Percentiles rank a stretch among this genome's conserved stretches.
Conservation (phyloP, 1,284 basidiomycete genomes). For the Neonothopanus nambi region DNA sequence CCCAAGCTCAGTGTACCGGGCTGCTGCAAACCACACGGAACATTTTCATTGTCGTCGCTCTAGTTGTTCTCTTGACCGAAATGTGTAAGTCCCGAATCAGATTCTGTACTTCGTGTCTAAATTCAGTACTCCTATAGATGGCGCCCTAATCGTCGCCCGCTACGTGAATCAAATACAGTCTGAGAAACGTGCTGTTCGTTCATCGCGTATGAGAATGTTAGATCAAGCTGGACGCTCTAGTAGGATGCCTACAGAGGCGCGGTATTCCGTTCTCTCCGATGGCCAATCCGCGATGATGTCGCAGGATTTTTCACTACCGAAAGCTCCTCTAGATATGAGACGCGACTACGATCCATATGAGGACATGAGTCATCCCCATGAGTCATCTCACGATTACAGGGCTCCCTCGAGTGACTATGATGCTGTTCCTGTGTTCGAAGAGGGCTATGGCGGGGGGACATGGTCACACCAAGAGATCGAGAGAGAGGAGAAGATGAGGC, state of each 20-base stretch:
- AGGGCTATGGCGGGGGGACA: conserved; percentile 20
- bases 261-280: conserved; percentile 7
- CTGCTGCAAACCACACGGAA: conserved; percentile 43
- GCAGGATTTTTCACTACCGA: not conserved
- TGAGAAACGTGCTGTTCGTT: conserved; percentile 46
- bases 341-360: conserved; percentile 18
- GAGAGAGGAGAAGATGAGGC: conserved; percentile 15
- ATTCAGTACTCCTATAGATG: conserved; percentile 40
- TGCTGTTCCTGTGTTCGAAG: conserved; percentile 13
- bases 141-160: conserved; percentile 55
- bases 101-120: conserved; percentile 4
- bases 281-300: not conserved
- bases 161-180: conserved; percentile 56
- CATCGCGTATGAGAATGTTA: conserved; percentile 28
- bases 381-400: not conserved
- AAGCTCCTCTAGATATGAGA: conserved; percentile 2
- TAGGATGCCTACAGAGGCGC: conserved; percentile 5
- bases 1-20: conserved; percentile 44
- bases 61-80: conserved; percentile 48
- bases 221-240: conserved; percentile 5
- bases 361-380: conserved; percentile 1
- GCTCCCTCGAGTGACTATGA: conserved; percentile 4
- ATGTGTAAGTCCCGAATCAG: conserved; percentile 42
- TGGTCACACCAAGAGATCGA: conserved; percentile 18
- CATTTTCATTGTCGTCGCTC: conserved; percentile 47